These are phyloP conservation scores for Coprinellus micaceus DNA, from an alignment of 768 basidiomycete genomes.

Conservation along the genomic window DNA sequence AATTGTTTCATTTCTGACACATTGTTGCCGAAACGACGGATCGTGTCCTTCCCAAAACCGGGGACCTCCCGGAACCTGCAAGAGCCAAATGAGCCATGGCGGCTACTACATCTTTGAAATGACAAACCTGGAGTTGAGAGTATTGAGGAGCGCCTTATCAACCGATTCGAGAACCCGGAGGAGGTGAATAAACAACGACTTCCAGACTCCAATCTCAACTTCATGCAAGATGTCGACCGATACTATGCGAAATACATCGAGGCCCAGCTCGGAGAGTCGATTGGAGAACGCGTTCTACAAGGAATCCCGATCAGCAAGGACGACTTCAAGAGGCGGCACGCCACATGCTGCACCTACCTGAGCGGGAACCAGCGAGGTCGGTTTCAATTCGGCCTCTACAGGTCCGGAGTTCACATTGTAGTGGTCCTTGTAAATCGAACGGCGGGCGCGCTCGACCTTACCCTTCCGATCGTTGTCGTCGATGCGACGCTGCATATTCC, in stretches of 20 bases:
- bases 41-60: conserved; percentile 28
- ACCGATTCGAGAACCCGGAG: conserved; percentile 25
- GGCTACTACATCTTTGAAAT: conserved; percentile 16
- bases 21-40: conserved; percentile 28
- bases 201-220: conserved; percentile 37
- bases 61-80: conserved; percentile 21
- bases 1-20: conserved; percentile 28
- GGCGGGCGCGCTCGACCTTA: not conserved
- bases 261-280: conserved; percentile 12
- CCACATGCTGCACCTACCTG: not conserved
- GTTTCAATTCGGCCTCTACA: not conserved
- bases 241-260: conserved; percentile 24
- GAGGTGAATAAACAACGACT: conserved; percentile 32
- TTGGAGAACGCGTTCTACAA: conserved; percentile 31
- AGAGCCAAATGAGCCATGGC: conserved; percentile 16
- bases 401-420: not conserved
- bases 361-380: not conserved
- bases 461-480: not conserved
- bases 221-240: conserved; percentile 34
- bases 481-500: not conserved
- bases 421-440: not conserved
- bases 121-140: too few species aligned
- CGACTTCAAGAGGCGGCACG: not conserved
- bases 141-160: conserved; percentile 14
- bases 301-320: not conserved